These are phyloP conservation scores for Amanita exitialis DNA, from an alignment of 768 basidiomycete genomes.

Conservation along the genomic window DNA sequence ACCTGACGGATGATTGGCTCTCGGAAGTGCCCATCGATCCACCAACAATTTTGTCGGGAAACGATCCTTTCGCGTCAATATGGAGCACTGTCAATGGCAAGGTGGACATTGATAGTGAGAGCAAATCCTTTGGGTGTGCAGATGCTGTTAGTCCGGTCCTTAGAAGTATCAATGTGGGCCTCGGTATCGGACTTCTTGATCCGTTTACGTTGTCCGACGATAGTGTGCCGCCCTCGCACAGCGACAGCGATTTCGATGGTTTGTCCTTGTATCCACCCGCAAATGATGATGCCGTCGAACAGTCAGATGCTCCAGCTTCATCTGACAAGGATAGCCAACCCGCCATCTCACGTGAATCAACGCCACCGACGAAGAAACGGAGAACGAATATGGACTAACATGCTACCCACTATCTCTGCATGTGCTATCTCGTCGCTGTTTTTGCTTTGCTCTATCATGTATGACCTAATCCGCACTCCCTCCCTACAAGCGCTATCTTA, in stretches of 20 bases:
- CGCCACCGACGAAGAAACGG: conserved; percentile 43
- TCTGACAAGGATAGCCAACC: conserved; percentile 4
- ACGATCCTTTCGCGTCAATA: conserved; percentile 39
- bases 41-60: conserved; percentile 15
- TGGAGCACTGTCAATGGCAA: conserved; percentile 19
- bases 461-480: conserved; percentile 10
- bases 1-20: conserved; percentile 33
- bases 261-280: conserved; percentile 20
- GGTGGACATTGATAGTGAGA: neutral
- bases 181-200: conserved; percentile 45
- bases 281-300: conserved; percentile 18
- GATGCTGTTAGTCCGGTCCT: conserved; percentile 49
- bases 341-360: conserved; percentile 13
- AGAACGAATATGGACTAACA: conserved; percentile 25
- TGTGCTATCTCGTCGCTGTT: conserved; percentile 18
- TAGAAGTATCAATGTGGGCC: conserved; percentile 29
- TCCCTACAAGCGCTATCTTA: conserved; percentile 4
- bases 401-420: conserved; percentile 4
- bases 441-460: conserved; percentile 15
- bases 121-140: conserved; percentile 18
- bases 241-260: conserved; percentile 23
- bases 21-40: conserved; percentile 19
- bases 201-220: conserved; percentile 35
- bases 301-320: conserved; percentile 12
- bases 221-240: conserved; percentile 9